phyloP scores from a whole-genome alignment of 208 protist genomes.

The Trypanosomatidae sp. region DNA sequence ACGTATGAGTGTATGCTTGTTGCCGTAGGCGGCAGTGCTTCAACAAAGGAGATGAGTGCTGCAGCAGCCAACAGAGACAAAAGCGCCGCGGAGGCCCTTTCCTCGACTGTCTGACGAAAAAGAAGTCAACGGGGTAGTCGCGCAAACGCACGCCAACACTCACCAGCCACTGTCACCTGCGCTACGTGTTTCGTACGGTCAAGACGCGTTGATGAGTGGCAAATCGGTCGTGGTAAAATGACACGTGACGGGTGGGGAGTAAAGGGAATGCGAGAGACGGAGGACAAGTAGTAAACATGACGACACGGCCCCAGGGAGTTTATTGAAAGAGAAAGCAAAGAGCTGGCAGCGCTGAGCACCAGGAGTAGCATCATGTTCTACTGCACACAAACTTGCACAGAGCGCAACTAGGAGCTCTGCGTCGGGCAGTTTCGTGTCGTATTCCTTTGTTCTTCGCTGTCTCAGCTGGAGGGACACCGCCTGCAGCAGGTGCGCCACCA shows the following conservation, averaged over 20 bases:
- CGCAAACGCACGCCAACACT: background rate
- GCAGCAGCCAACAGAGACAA: background rate
- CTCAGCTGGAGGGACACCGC: background rate
- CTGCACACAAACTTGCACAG: background rate
- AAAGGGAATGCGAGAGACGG: background rate
- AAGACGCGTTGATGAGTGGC: background rate
- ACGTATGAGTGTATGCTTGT: background rate
- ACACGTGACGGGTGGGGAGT: background rate
- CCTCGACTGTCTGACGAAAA: too few species aligned
- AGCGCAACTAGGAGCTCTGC: background rate
- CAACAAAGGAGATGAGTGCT: background rate
- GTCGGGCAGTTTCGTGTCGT: background rate
- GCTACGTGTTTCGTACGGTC: background rate
- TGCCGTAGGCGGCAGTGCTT: background rate
- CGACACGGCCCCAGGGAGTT: background rate
- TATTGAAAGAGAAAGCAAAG: background rate
- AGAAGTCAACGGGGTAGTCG: background rate
- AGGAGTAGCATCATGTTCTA: background rate
- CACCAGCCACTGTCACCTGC: background rate
- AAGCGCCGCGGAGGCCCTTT: background rate
- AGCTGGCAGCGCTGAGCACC: background rate
- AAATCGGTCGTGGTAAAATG: background rate
- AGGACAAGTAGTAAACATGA: background rate
- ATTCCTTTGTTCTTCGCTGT: background rate
- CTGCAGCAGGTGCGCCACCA: background rate